Evolutionary conservation across 1,139 yeast genomes (phyloP), one percentile per base, ranked within the genome.

Genomic region (Diutina scorzettiae): DNA sequence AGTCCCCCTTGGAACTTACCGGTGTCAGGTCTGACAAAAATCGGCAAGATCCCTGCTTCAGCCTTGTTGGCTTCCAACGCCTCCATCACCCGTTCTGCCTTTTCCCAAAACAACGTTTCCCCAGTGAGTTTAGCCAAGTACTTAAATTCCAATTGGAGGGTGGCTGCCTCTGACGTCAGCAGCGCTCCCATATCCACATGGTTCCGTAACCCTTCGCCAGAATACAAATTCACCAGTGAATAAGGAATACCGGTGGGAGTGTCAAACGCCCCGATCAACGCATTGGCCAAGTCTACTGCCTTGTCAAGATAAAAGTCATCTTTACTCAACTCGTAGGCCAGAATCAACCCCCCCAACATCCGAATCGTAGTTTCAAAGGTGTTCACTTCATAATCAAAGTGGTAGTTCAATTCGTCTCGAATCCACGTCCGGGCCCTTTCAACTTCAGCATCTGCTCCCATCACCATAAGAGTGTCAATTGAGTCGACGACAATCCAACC

Each of bases 401-500:
- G 52, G 49, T 69, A 69, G 49, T 63, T 65, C 50, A 69, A 60
- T 43, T 61, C 68, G 39, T 70, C 76, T 43, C 71, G 69, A 43
- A 89, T 81, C 96, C 96, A 91, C 3, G 72, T 56, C 46, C 75
- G 71, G 7, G 95, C 93, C 37, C 74, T 67, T 25, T 59, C 61
- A 34, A 84, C 67, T 52, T 84, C 86, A 18, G 75, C 78, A 8
- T 71, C 63, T 42, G 86, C 73, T 28, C 76, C 87, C 96, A 89
- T 87, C 25, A 89, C 51, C 64, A 78, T 70, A 66, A 89, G 62
- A 0, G 96, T 84, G 54, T 91, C 97, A 44, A 91, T 60, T 1
- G 94, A 71, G 58, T 89, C 97, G 6, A 89, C 94, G 52, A 89
- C 81, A 58, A 89, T 84, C 96, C 96, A 89, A 2, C 98, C 98